These are phyloP conservation scores for Trichoderma parareesei DNA, from an alignment of 495 filamentous ascomycete species.

Conservation along the genomic window DNA sequence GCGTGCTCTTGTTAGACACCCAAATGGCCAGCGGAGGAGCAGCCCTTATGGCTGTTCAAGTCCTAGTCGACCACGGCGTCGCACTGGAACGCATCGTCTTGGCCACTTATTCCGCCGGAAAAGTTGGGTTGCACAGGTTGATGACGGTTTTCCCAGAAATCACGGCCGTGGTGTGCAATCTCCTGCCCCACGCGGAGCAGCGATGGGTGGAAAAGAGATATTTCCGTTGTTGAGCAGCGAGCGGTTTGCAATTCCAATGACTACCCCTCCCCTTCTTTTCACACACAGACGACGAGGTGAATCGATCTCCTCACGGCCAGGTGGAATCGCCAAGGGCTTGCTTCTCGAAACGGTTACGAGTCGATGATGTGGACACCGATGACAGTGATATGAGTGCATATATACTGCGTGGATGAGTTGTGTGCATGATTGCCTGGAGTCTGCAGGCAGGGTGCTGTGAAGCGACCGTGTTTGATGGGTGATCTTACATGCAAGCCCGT, in stretches of 20 bases:
- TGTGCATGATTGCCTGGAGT: background rate
- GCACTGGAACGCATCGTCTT: slow-evolving; percentile 75
- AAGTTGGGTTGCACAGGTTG: slow-evolving; percentile 69
- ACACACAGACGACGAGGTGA: background rate
- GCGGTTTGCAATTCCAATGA: background rate
- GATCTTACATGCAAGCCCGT: background rate
- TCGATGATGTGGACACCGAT: background rate
- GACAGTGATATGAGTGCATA: background rate
- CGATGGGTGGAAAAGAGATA: slow-evolving; percentile 81
- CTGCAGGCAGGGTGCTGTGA: background rate
- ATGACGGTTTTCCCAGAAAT: slow-evolving; percentile 80
- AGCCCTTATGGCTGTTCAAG: slow-evolving; percentile 91
- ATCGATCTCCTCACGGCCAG: background rate
- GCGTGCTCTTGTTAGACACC: slow-evolving; percentile 79
- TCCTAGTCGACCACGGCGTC: slow-evolving; percentile 92
- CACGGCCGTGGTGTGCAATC: slow-evolving; percentile 70
- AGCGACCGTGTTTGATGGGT: background rate
- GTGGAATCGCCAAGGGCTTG: background rate
- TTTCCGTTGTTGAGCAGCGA: slow-evolving; percentile 58
- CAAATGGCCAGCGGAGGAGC: slow-evolving; percentile 93
- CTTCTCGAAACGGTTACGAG: background rate
- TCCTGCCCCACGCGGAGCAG: slow-evolving; percentile 66
- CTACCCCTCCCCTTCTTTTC: background rate
- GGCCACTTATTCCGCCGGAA: slow-evolving; percentile 79
- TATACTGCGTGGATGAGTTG: background rate